Conservation (phyloP, 2,329 filamentous ascomycete genomes). For the Cytospora chrysosperma region DNA sequence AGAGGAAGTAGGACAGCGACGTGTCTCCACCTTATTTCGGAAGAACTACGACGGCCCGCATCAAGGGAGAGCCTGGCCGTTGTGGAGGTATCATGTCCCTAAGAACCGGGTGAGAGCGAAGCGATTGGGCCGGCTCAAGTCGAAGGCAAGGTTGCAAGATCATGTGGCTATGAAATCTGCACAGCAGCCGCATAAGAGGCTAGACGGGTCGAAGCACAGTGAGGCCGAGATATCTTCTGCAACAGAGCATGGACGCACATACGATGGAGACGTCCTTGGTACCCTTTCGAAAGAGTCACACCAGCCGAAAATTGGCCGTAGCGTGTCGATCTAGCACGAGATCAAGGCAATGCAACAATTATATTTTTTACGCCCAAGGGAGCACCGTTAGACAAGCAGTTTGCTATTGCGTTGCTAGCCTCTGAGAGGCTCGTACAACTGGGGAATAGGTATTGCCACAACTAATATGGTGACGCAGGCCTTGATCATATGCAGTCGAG, state of each 20-base stretch:
- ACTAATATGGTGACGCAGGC: not conserved
- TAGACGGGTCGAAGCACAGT: too few species aligned
- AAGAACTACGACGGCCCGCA: not conserved
- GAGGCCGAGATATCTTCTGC: not conserved
- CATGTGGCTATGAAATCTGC: not conserved
- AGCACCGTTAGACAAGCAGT: not conserved
- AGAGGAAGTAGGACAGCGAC: not conserved
- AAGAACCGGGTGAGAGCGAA: conserved; percentile 2
- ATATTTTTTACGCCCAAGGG: not conserved
- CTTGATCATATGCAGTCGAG: not conserved
- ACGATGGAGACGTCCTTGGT: not conserved
- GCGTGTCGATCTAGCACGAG: not conserved
- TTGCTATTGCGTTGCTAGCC: not conserved
- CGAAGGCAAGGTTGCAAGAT: not conserved
- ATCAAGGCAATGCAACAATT: not conserved
- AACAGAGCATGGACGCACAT: not conserved
- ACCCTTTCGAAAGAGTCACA: not conserved
- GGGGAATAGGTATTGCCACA: not conserved
- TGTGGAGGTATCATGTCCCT: conserved; percentile 2
- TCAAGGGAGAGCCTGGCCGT: not conserved
- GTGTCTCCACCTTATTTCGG: not conserved
- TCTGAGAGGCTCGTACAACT: not conserved
- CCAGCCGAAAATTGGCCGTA: not conserved
- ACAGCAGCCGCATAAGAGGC: not conserved
- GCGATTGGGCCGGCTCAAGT: not conserved